These are phyloP conservation scores for Blastocystis sp. DNA, from an alignment of 352 stramenopile species.

Conservation along the genomic window DNA sequence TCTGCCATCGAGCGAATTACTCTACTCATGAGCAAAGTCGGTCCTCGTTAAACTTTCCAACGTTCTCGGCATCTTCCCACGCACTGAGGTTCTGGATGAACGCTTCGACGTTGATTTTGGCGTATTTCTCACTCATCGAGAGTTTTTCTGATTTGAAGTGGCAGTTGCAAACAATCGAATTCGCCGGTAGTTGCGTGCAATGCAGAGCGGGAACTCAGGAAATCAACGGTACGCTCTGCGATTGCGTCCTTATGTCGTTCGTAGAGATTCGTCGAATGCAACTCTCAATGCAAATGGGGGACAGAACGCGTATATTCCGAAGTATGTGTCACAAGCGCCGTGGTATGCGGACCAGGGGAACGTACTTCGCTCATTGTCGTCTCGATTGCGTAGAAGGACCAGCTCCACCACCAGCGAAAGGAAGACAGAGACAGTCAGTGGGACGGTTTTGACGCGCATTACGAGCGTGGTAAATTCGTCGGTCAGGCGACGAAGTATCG, in stretches of 20 bases:
- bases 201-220: background rate
- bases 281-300: background rate
- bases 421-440: slow-evolving; percentile 75
- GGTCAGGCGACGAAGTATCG: slow-evolving; percentile 74
- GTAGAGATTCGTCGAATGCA: background rate
- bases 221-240: background rate
- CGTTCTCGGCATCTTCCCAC: slow-evolving; percentile 50
- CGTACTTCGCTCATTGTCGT: slow-evolving; percentile 76
- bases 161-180: too few relatives aligned
- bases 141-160: background rate
- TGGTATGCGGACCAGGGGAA: slow-evolving; percentile 92
- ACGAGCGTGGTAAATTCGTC: slow-evolving; percentile 64
- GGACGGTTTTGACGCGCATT: slow-evolving; percentile 74
- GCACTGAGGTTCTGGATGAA: slow-evolving; percentile 26
- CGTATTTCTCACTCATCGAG: slow-evolving; percentile 6
- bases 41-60: background rate
- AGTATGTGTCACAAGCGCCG: slow-evolving; percentile 97
- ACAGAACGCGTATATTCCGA: slow-evolving; percentile 95
- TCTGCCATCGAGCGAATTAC: slow-evolving; percentile 57
- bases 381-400: slow-evolving; percentile 46
- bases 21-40: background rate
- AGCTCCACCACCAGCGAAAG: slow-evolving; percentile 75
- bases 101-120: slow-evolving; percentile 9
- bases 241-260: background rate
- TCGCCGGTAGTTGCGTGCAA: too few relatives aligned